Evolutionary conservation across 1,139 yeast species (phyloP), one percentile per base, ranked within the genome.

Genomic region (Blastobotrys illinoisensis): DNA sequence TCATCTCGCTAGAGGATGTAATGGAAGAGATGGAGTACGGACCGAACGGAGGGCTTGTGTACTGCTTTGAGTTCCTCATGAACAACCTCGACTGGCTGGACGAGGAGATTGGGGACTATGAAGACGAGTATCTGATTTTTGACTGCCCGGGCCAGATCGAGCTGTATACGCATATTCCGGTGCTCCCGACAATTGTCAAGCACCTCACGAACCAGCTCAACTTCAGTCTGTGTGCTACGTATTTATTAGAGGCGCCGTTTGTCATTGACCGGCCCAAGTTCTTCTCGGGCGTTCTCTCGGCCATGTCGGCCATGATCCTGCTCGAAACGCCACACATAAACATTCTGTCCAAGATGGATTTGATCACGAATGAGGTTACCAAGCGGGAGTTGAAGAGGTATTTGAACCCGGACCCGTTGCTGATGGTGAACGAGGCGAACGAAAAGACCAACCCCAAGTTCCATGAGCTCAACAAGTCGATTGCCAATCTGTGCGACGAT

Each of bases 71-170:
- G 73, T 74, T 86, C 62, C 70, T 95, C 47, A 71, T 93, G 67
- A 82, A 89, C 51, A 93, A 95, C 65, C 70, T 93, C 58, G 99
- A 95, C 73, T 93, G 99, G 99, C 74, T 93, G 47, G 99, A 93
- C 64, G 96, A 89, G 63, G 96, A 90, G 67, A 85, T 95, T 60
- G 97, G 97, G 9, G 97, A 90, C 59, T 90, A 77, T 67, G 91
- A 88, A 63, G 98, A 95, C 66, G 98, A 93, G 66, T 93, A 89
- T 65, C 75, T 93, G 61, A 89, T 93, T 43, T 89, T 93, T 70
- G 99, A 95, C 69, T 91, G 98, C 71, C 99, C 99, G 0, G 99
- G 99, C 1, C 99, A 93, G 70, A 91, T 95, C 59, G 99, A 93
- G 69, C 78, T 93, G 45, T 93, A 93, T 69, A 90, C 97, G 2